phyloP scores from a whole-genome alignment of 495 filamentous ascomycete genomes.

The Lasiosphaeria miniovina region DNA sequence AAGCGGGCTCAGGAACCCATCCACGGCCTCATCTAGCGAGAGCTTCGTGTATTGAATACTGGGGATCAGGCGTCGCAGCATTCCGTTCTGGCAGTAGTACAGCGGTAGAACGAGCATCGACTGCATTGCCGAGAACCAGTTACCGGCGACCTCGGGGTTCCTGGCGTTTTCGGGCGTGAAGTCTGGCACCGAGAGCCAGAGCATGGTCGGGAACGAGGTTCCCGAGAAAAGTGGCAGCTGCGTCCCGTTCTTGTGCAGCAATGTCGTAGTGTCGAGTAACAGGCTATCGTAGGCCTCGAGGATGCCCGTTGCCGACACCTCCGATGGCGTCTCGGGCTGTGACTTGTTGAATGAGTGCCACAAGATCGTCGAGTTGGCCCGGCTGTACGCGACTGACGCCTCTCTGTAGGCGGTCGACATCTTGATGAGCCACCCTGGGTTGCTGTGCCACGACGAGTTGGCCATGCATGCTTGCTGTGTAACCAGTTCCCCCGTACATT shows the following conservation, averaged over 20 bases:
- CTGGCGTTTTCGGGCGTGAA: constrained; percentile 1
- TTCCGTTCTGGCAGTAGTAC: constrained; percentile 8
- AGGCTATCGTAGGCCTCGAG: constrained; percentile 7
- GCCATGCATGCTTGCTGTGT: neutral
- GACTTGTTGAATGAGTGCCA: constrained; percentile 1
- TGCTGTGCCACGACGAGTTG: constrained; percentile 8
- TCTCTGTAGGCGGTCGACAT: constrained; percentile 6
- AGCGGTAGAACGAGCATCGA: constrained; percentile 1
- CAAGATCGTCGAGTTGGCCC: constrained; percentile 7
- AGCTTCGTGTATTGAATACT: neutral
- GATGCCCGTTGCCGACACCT: constrained; percentile 1
- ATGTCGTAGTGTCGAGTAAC: constrained; percentile 8
- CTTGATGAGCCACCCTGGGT: constrained; percentile 4
- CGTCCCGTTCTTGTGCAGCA: neutral
- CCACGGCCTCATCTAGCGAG: neutral
- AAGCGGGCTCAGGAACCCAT: neutral
- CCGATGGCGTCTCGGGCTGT: neutral
- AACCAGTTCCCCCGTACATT: neutral
- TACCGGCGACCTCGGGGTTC: neutral
- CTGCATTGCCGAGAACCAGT: constrained; percentile 4
- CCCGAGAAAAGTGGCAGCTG: constrained; percentile 2
- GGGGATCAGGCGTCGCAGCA: constrained; percentile 7
- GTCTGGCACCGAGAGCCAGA: constrained; percentile 1
- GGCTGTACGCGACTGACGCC: constrained; percentile 10
- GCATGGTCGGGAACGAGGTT: neutral